These are phyloP conservation scores for Saitozyma sp. DNA, from an alignment of 768 basidiomycete genomes.

Conservation along the genomic window DNA sequence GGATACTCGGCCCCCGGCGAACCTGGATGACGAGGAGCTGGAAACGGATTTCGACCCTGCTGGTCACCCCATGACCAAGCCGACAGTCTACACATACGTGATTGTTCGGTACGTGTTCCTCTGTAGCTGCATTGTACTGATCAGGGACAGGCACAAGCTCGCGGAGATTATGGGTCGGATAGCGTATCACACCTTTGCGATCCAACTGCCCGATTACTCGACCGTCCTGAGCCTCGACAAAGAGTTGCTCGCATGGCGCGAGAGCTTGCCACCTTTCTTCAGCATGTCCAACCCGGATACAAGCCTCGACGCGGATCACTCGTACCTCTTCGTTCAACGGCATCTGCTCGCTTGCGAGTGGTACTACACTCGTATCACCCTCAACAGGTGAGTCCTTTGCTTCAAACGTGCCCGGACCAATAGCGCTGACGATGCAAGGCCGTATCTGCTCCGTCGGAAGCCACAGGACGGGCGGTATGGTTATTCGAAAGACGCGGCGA, in stretches of 20 bases:
- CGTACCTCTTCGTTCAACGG: slow-evolving; percentile 52
- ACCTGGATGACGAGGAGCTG: slow-evolving; percentile 53
- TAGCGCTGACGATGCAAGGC: slow-evolving; percentile 24
- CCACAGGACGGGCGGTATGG: slow-evolving; percentile 47
- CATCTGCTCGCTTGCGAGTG: slow-evolving; percentile 53
- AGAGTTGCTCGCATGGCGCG: slow-evolving; percentile 50
- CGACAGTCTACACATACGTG: slow-evolving; percentile 52
- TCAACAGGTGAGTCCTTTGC: slow-evolving; percentile 41
- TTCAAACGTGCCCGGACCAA: background rate
- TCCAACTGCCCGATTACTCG: slow-evolving; percentile 52
- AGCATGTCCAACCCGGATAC: slow-evolving; percentile 48
- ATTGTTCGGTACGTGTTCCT: slow-evolving; percentile 43
- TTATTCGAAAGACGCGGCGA: slow-evolving; percentile 52
- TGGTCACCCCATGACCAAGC: slow-evolving; percentile 50
- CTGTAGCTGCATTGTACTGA: background rate
- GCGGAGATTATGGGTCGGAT: slow-evolving; percentile 53
- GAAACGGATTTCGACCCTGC: slow-evolving; percentile 49
- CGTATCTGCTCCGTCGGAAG: slow-evolving; percentile 50
- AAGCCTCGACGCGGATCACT: slow-evolving; percentile 46
- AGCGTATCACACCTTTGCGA: slow-evolving; percentile 53
- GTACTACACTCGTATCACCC: slow-evolving; percentile 51
- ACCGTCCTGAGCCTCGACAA: slow-evolving; percentile 53
- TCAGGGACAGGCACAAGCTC: slow-evolving; percentile 41
- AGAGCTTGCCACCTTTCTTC: slow-evolving; percentile 43
- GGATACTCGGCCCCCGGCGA: slow-evolving; percentile 51